Evolutionary conservation across 805 yeast species (phyloP).

Genomic region (Citeromyces nyonsensis): DNA sequence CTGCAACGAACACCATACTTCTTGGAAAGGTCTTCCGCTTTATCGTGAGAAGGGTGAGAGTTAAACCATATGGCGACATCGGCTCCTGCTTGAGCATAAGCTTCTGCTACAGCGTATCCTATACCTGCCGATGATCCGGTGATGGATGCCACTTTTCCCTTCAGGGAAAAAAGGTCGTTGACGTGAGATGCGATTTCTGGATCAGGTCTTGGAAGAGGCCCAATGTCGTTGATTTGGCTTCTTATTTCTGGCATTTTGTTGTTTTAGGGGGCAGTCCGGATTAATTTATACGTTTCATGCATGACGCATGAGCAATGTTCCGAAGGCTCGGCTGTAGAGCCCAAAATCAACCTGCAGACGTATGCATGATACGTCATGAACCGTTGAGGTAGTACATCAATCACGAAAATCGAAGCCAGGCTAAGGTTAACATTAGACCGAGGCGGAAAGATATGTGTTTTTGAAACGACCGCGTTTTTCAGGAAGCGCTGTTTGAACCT

Average conservation of each 20-base stretch:
- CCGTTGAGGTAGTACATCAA: too few species aligned
- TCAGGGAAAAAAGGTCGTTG: conserved; percentile 55
- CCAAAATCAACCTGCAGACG: too few species aligned
- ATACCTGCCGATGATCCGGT: conserved; percentile 82
- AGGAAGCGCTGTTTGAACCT: too few species aligned
- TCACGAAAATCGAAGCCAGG: too few species aligned
- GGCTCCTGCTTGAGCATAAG: conserved; percentile 80
- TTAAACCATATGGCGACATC: conserved; percentile 61
- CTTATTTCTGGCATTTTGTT: conserved; percentile 5
- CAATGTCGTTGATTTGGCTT: conserved; percentile 6
- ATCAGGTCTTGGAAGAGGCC: conserved; percentile 31
- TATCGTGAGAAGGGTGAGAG: conserved; percentile 45
- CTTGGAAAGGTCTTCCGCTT: conserved; percentile 36
- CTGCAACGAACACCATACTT: conserved; percentile 44
- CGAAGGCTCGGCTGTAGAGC: too few species aligned
- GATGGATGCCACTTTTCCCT: conserved; percentile 74
- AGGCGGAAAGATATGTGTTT: too few species aligned
- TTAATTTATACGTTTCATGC: too few species aligned
- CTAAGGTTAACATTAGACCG: too few species aligned
- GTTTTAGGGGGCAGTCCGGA: too few species aligned
- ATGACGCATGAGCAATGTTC: too few species aligned
- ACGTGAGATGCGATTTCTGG: conserved; percentile 38
- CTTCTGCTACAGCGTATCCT: conserved; percentile 70
- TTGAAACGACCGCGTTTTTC: too few species aligned
- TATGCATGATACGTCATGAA: too few species aligned